Conservation (phyloP, 2,329 filamentous ascomycete species). For the Periconia macrospinosa region DNA sequence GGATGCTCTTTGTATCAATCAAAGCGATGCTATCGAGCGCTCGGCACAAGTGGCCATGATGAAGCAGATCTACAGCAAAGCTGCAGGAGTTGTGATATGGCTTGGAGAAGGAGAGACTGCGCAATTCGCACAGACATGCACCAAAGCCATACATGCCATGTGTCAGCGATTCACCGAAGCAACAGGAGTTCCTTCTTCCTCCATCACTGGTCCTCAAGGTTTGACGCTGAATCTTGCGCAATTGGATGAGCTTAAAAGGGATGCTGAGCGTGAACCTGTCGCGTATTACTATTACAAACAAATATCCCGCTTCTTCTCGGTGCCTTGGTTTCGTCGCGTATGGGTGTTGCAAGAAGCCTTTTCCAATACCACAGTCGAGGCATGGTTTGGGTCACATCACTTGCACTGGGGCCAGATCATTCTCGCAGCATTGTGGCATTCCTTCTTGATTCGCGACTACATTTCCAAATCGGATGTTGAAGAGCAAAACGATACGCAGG, state of each 20-base stretch:
- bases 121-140: not conserved
- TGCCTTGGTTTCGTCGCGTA: slow-evolving; percentile 14
- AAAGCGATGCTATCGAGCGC: slow-evolving; percentile 13
- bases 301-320: slow-evolving; percentile 8
- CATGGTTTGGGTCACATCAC: slow-evolving; percentile 1
- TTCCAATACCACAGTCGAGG: slow-evolving; percentile 5
- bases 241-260: not conserved
- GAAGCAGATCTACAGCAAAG: slow-evolving; percentile 18
- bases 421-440: slow-evolving; percentile 12
- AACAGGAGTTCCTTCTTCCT: not conserved
- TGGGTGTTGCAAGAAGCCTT: slow-evolving; percentile 16
- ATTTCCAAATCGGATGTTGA: not conserved
- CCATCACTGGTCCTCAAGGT: slow-evolving; percentile 1
- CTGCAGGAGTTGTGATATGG: slow-evolving; percentile 17
- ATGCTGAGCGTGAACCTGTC: not conserved
- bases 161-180: not conserved
- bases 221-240: not conserved
- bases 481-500: not conserved
- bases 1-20: slow-evolving; percentile 15
- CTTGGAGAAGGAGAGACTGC: slow-evolving; percentile 27
- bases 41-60: slow-evolving; percentile 24
- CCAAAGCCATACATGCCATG: not conserved
- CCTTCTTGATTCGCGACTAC: slow-evolving; percentile 7
- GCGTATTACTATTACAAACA: not conserved
- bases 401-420: slow-evolving; percentile 9